These are phyloP conservation scores for Irpex sp. DNA, from an alignment of 1,284 basidiomycete genomes.

Conservation along the genomic window DNA sequence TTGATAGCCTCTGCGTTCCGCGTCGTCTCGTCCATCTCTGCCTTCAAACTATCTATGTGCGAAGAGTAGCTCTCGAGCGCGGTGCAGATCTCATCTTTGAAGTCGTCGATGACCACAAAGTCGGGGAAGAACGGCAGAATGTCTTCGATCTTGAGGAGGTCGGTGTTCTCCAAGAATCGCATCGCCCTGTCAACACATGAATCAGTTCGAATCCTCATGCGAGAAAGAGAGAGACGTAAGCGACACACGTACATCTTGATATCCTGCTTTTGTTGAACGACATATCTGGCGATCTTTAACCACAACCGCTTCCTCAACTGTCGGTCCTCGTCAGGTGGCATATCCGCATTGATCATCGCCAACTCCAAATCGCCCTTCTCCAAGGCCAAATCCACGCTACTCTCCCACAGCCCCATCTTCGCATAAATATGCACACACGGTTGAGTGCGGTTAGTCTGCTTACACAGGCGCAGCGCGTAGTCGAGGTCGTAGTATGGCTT, in stretches of 20 bases:
- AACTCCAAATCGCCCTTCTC: conserved; percentile 91
- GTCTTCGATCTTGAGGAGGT: conserved; percentile 96
- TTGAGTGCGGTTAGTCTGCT: conserved; percentile 76
- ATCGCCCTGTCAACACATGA: conserved; percentile 67
- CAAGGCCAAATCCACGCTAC: conserved; percentile 93
- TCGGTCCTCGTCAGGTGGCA: conserved; percentile 82
- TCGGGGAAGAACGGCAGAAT: conserved; percentile 99
- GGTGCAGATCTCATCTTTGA: conserved; percentile 97
- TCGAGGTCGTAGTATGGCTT: conserved; percentile 96
- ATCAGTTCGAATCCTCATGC: neutral
- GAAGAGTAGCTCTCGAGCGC: conserved; percentile 93
- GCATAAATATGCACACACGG: conserved; percentile 97
- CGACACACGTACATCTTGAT: conserved; percentile 80
- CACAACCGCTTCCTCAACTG: conserved; percentile 91
- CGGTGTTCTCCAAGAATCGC: conserved; percentile 92
- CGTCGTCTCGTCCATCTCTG: conserved; percentile 96
- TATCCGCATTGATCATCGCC: conserved; percentile 91
- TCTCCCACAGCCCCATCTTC: conserved; percentile 97
- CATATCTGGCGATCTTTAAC: conserved; percentile 96
- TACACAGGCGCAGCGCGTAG: conserved; percentile 92
- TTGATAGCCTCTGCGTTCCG: conserved; percentile 92
- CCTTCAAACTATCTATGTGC: conserved; percentile 88
- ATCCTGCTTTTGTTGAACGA: conserved; percentile 96
- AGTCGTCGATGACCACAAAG: conserved; percentile 99
- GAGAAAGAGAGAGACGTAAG: neutral